Conservation (phyloP, 228 moss, liverwort and hornwort genomes). For the Sphagnum magellanicum region DNA sequence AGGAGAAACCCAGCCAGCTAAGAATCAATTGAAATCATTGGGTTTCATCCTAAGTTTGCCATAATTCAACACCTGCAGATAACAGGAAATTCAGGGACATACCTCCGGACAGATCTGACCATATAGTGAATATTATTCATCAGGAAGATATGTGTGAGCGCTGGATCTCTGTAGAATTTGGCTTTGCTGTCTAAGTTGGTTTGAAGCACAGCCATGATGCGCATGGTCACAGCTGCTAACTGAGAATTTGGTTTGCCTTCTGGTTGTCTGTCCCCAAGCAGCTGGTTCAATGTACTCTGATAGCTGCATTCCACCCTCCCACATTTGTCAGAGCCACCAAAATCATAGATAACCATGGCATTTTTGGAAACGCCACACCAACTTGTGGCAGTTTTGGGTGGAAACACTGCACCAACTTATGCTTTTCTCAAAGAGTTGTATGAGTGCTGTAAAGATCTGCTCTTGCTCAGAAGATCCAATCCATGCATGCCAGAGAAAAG, state of each 20-base stretch:
- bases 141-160: constrained; percentile 72
- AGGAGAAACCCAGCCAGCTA: too few relatives aligned
- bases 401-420: too few relatives aligned
- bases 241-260: constrained; percentile 26
- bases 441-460: too few relatives aligned
- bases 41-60: too few relatives aligned
- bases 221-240: constrained; percentile 63
- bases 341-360: too few relatives aligned
- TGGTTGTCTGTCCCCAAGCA: constrained; percentile 44
- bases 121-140: constrained; percentile 93
- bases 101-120: constrained; percentile 75
- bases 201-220: constrained; percentile 71
- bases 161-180: constrained; percentile 69
- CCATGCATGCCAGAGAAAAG: too few relatives aligned
- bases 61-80: too few relatives aligned
- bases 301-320: constrained; percentile 33
- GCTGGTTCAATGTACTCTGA: constrained; percentile 65
- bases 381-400: too few relatives aligned
- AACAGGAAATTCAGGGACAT: constrained; percentile 2
- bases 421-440: too few relatives aligned
- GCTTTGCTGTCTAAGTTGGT: constrained; percentile 71
- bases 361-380: too few relatives aligned
- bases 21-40: too few relatives aligned
- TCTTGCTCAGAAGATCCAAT: too few relatives aligned
- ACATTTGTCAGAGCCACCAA: neutral